Percentiles rank a stretch among this genome's conserved stretches.
These are phyloP conservation scores for Exophiala calicioides DNA, from an alignment of 2,329 filamentous ascomycete genomes.

Conservation along the genomic window DNA sequence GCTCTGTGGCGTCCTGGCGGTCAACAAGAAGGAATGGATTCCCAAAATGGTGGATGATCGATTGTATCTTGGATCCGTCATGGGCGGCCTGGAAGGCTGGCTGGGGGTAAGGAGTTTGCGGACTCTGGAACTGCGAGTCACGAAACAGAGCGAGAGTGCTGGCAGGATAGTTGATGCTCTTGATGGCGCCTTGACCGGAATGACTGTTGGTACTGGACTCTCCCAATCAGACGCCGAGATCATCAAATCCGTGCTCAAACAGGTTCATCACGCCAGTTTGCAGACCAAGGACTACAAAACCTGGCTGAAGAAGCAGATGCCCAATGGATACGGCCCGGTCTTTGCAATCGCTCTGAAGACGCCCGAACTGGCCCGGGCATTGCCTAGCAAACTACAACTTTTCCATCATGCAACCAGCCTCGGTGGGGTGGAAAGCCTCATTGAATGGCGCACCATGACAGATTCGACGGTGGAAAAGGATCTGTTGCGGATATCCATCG, in stretches of 20 bases:
- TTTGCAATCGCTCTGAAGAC: constrained; percentile 72
- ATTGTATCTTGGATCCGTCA: constrained; percentile 74
- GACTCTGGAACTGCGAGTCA: constrained; percentile 80
- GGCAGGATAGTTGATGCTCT: constrained; percentile 73
- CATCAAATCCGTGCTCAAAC: constrained; percentile 58
- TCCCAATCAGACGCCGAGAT: constrained; percentile 44
- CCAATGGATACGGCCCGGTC: constrained; percentile 83
- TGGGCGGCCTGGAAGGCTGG: constrained; percentile 92
- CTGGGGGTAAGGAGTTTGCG: constrained; percentile 81
- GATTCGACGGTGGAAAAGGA: constrained; percentile 71
- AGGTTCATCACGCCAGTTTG: constrained; percentile 75
- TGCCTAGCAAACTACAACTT: constrained; percentile 76
- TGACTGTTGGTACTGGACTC: constrained; percentile 39
- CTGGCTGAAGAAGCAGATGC: constrained; percentile 89
- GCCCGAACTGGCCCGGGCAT: constrained; percentile 60
- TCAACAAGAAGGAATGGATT: constrained; percentile 63
- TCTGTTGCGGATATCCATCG: constrained; percentile 79
- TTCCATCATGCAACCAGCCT: constrained; percentile 96
- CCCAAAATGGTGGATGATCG: constrained; percentile 66
- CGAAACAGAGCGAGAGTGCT: constrained; percentile 72
- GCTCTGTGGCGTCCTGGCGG: constrained; percentile 79
- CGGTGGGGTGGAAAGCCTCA: constrained; percentile 90
- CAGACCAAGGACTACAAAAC: constrained; percentile 65
- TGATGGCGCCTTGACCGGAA: constrained; percentile 48
- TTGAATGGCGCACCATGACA: constrained; percentile 94